phyloP scores from a whole-genome alignment of 139 green algal species.

The Coelastrella sp. region DNA sequence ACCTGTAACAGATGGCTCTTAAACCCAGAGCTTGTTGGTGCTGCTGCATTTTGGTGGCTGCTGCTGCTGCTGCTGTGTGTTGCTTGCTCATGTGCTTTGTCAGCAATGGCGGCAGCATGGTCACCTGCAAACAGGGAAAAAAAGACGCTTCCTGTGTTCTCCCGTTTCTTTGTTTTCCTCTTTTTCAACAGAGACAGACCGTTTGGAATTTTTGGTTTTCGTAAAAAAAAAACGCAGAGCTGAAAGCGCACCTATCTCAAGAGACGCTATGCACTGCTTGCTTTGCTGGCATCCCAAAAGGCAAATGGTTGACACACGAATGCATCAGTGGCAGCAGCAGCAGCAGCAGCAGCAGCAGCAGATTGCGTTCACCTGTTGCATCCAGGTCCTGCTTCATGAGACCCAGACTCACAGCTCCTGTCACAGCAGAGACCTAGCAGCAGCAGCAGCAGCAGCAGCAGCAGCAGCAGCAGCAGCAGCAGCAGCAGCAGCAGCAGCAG shows the following conservation, averaged over 20 bases:
- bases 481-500: background rate
- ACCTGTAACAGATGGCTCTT: background rate
- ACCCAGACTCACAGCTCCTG: slow-evolving; percentile 13
- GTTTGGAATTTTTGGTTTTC: no score
- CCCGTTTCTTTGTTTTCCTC: no score
- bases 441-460: slow-evolving; percentile 17
- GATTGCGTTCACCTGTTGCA: background rate
- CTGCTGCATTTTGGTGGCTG: background rate
- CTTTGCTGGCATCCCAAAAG: no score
- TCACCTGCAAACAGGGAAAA: background rate
- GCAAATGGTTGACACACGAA: no score
- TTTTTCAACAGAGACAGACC: background rate
- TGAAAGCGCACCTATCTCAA: no score
- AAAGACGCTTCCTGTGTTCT: no score
- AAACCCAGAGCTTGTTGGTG: background rate
- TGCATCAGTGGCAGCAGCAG: background rate
- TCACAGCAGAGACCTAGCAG: slow-evolving; percentile 27
- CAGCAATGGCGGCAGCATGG: background rate
- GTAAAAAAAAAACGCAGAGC: no score
- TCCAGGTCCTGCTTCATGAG: slow-evolving; percentile 25
- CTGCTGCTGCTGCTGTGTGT: background rate
- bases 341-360: background rate
- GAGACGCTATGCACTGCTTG: no score
- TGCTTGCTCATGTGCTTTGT: background rate
- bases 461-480: background rate